Evolutionary conservation across 768 basidiomycete genomes (phyloP), one percentile per base, ranked within the genome.

Genomic region (Mycena rebaudengoi): DNA sequence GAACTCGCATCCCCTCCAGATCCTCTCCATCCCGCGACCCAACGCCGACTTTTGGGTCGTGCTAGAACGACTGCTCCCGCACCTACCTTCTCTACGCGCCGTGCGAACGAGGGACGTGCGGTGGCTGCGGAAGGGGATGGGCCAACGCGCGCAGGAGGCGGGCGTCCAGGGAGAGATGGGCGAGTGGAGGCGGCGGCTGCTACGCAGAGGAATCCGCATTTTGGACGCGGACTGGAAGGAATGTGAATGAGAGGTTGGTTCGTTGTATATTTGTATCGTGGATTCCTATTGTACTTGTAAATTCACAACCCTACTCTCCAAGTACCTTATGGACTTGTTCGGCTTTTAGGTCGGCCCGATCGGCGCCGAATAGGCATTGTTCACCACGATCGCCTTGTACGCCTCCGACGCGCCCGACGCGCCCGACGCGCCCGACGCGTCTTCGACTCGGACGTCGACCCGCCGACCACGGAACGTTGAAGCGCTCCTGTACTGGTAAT

Each of bases 161-260:
- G 93, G 93, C 8, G 84, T 92, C 14, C 92, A 94, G 75, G 93
- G 92, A 41, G 90, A 92, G 73, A 89, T 95, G 86, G 79, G 81
- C 65, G 85, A 88, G 59, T 95, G 93, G 93, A 82, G 82, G 62
- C 82, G 85, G 46, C 83, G 89, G 53, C 79, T 95, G 30, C 78
- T 77, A 12, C 80, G 86, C 57, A 79, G 84, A 69, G 80, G 85
- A 1, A 83, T 95, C 46, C 80, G 82, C 21, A 75, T 95, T 28
- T 77, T 94, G 54, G 93, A 95, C 70, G 82, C 84, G 16, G 87
- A 91, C 60, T 94, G 93, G 91, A 87, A 82, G 62, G 83, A 84
- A 62, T 76, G 77, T 59, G 74, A 75, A 49, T 64, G 41, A 49
- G n/a, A n/a, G n/a, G n/a, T n/a, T n/a, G n/a, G n/a, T 30, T 35